Base-by-base conservation (phyloP, 495 filamentous ascomycete species). In the Geoglossum glabrum region DNA sequence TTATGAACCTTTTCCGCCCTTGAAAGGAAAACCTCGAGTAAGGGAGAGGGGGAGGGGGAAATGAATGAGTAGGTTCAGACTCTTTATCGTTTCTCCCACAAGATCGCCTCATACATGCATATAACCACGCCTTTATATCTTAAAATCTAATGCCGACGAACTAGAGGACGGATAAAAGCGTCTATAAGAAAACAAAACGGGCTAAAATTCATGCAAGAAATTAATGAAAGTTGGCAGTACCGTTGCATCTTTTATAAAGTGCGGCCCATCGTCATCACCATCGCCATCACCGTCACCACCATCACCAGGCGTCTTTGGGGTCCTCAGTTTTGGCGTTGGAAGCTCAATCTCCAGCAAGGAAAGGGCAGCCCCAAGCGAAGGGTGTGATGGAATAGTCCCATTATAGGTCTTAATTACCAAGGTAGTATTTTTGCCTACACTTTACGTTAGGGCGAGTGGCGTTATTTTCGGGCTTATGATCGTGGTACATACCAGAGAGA, bases 161-260 rank as follows among this genome's bases (percentile, higher is more conserved):
- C 11, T 5, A 5, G 31, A 34, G 11, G 15, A 27, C 4, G 5
- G 25, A 5, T 4, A 50, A 50, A 50, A 50, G 5, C 19, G 15
- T 15, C n/a, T n/a, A n/a, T n/a, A n/a, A n/a, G n/a, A n/a, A n/a
- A n/a, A n/a, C n/a, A n/a, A n/a, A n/a, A n/a, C n/a, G 17, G 21
- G 50, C 27, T 23, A 30, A 11, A 11, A 23, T 25, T 45, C 10
- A 11, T 19, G 19, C 23, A 23, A 56, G 21, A 45, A 45, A 21
- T 56, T 31, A 23, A 45, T 56, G 31, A 45, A 31, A 56, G 27
- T 26, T 36, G 17, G 36, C 30, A 56, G 57, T 78, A 90, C 86
- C 60, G 82, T 90, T 33, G 89, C 85, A 61, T 85, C 85, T 68
- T 83, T 76, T 55, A 96, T 89, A 64, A 95, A 95, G 59, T 77